Conservation (phyloP, 2,329 filamentous ascomycete species). For the Phaeosphaeriaceae sp. region DNA sequence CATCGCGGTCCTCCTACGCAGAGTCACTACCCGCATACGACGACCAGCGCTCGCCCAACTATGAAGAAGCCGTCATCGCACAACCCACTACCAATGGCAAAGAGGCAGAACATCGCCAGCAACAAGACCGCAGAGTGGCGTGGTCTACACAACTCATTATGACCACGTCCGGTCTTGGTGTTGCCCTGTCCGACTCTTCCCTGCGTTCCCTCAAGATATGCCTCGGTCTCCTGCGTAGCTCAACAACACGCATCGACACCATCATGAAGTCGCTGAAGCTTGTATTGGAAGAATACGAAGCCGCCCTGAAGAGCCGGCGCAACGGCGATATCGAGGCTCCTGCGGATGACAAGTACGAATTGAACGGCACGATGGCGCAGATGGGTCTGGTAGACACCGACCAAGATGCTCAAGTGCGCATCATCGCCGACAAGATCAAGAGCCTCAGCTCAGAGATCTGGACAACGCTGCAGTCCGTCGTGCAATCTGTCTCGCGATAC, state of each 20-base stretch:
- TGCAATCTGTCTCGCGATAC: conserved; percentile 86
- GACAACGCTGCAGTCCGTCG: conserved; percentile 73
- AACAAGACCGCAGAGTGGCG: conserved; percentile 51
- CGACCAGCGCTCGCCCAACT: conserved; percentile 75
- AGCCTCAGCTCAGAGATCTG: conserved; percentile 61
- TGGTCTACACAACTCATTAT: conserved; percentile 89
- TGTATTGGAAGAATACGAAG: conserved; percentile 82
- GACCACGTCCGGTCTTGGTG: conserved; percentile 87
- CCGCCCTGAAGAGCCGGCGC: conserved; percentile 45
- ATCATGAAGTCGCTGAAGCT: conserved; percentile 76
- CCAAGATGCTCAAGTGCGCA: conserved; percentile 55
- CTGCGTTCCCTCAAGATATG: conserved; percentile 85
- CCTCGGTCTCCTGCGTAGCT: conserved; percentile 78
- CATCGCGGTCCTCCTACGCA: conserved; percentile 70
- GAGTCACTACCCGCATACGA: conserved; percentile 87
- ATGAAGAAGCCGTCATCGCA: conserved; percentile 64
- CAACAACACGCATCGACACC: conserved; percentile 80
- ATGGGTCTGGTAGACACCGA: conserved; percentile 27
- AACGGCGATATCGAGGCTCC: conserved; percentile 28
- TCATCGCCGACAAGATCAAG: conserved; percentile 79
- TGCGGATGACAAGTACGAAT: conserved; percentile 14
- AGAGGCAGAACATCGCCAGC: conserved; percentile 27
- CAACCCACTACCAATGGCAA: conserved; percentile 27
- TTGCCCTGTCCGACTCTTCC: conserved; percentile 90
- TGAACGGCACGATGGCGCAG: conserved; percentile 23